phyloP scores from a whole-genome alignment of 2,329 filamentous ascomycete genomes.

The Ophiostoma triangulosporum region DNA sequence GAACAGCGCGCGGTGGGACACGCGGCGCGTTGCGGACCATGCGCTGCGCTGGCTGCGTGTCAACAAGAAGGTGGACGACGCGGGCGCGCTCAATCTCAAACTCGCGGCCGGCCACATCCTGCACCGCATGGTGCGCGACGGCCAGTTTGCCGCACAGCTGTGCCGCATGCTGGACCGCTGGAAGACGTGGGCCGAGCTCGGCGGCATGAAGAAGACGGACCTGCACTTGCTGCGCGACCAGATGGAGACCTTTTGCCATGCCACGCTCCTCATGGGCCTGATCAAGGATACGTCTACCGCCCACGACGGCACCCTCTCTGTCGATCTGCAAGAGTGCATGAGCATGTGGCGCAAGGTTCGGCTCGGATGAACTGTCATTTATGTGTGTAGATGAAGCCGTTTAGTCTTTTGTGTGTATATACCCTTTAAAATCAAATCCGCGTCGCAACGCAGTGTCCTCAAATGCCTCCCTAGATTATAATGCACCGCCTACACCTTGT shows the following conservation, averaged over 20 bases:
- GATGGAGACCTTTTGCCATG: conserved; percentile 31
- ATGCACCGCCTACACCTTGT: conserved; percentile 89
- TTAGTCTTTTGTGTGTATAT: no score
- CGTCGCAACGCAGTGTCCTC: no score
- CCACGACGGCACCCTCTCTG: conserved; percentile 32
- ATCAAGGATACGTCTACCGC: conserved; percentile 32
- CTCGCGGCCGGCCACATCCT: conserved; percentile 32
- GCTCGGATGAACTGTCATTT: no score
- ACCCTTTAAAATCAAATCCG: no score
- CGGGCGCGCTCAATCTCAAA: conserved; percentile 17
- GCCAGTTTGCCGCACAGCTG: conserved; percentile 27
- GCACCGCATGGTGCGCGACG: conserved; percentile 39
- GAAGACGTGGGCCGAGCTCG: conserved; percentile 41
- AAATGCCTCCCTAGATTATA: no score
- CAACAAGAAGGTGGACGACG: neutral
- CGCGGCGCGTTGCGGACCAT: conserved; percentile 31
- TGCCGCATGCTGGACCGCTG: conserved; percentile 35
- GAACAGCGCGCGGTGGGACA: conserved; percentile 40
- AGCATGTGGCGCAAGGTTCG: conserved; percentile 39
- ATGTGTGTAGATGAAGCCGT: no score
- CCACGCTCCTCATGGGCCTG: conserved; percentile 32
- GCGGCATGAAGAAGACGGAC: conserved; percentile 37
- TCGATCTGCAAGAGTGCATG: conserved; percentile 42
- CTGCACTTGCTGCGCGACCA: conserved; percentile 25
- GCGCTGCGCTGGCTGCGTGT: conserved; percentile 30